A percentile compares a stretch with the other conserved stretches of the same genome.
Evolutionary conservation across 225 moss, liverwort and hornwort genomes (phyloP).

Genomic region (Pseudisothecium myosuroides): DNA sequence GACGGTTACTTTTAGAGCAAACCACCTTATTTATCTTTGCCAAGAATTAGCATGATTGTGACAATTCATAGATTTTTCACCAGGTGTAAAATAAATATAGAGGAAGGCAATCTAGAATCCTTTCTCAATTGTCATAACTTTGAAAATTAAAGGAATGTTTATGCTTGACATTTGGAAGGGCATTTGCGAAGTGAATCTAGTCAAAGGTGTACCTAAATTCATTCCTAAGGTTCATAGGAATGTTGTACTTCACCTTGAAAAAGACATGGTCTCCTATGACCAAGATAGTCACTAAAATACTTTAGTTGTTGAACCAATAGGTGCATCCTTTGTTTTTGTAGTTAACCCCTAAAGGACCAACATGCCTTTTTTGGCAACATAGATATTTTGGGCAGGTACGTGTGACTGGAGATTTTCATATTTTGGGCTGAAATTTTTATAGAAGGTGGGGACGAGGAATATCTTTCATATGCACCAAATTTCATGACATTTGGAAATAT

Average conservation of each 20-base stretch:
- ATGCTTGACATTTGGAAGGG: too few relatives aligned
- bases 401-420: too few relatives aligned
- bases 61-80: background rate
- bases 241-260: background rate
- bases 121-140: background rate
- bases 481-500: too few relatives aligned
- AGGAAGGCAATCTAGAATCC: background rate
- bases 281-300: background rate
- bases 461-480: too few relatives aligned
- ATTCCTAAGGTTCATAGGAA: background rate
- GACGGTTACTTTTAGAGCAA: too few relatives aligned
- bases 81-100: background rate
- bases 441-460: too few relatives aligned
- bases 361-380: too few relatives aligned
- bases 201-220: background rate
- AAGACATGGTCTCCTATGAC: fast-evolving
- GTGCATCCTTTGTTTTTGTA: background rate
- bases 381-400: too few relatives aligned
- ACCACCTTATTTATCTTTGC: too few relatives aligned
- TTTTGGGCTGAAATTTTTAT: too few relatives aligned
- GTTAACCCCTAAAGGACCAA: background rate
- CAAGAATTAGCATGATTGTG: background rate
- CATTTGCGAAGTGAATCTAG: background rate
- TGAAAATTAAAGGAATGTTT: background rate
- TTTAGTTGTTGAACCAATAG: fast-evolving